Evolutionary conservation across 2,329 filamentous ascomycete genomes (phyloP).

Genomic region (Colletotrichum siamense): DNA sequence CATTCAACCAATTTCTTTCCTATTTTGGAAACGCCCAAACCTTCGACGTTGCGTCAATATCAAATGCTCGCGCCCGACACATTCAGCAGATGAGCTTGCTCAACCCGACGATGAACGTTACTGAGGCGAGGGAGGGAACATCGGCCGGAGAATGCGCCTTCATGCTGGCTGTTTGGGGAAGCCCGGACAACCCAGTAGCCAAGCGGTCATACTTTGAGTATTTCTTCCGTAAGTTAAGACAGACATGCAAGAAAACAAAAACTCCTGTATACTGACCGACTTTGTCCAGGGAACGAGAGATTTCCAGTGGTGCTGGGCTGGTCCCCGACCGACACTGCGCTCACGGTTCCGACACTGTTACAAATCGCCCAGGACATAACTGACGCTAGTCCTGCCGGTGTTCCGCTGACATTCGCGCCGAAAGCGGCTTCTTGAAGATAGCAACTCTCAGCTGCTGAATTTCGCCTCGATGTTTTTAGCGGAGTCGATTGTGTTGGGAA

Average conservation of each 20-base stretch:
- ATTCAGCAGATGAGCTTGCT: slow-evolving; percentile 47
- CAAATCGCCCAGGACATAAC: neutral
- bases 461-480: too few relatives aligned
- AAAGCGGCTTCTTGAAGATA: neutral
- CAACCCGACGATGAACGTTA: slow-evolving; percentile 56
- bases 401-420: neutral
- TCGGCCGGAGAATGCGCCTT: slow-evolving; percentile 55
- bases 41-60: slow-evolving; percentile 44
- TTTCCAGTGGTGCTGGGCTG: slow-evolving; percentile 10
- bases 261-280: neutral
- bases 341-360: neutral
- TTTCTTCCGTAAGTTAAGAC: slow-evolving; percentile 45
- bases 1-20: slow-evolving; percentile 49
- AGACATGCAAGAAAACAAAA: neutral
- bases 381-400: neutral
- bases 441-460: too few relatives aligned
- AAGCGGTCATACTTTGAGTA: slow-evolving; percentile 45
- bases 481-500: neutral
- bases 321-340: neutral
- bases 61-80: slow-evolving; percentile 44
- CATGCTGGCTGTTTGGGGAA: slow-evolving; percentile 54
- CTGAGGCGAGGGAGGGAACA: slow-evolving; percentile 42
- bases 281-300: slow-evolving; percentile 1
- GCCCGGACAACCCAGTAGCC: slow-evolving; percentile 42
- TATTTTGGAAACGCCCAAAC: slow-evolving; percentile 48